Percentiles rank a stretch among this genome's conserved stretches.
These are phyloP conservation scores for Gossypium trilobum DNA, from an alignment of 441 rosid species.

Conservation along the genomic window DNA sequence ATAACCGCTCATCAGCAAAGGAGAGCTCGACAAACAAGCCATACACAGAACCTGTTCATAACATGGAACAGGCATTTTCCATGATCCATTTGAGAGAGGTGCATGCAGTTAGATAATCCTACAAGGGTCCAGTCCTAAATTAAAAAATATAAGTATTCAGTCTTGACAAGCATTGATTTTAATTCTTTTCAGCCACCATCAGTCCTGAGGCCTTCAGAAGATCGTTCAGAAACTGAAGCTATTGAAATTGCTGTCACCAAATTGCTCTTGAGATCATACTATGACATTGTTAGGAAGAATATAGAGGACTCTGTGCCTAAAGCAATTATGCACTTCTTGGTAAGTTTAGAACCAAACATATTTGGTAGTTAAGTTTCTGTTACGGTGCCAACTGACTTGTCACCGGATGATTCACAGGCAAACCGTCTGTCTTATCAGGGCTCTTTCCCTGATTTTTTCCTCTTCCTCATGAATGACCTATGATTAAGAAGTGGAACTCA, in stretches of 20 bases:
- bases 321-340: conserved; percentile 97
- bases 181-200: conserved; percentile 62
- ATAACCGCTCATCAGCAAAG: conserved; percentile 45
- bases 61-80: conserved; percentile 45
- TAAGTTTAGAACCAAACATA: conserved; percentile 21
- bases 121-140: not conserved
- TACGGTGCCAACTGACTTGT: too few species aligned
- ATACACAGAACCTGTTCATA: conserved; percentile 38
- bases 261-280: conserved; percentile 72
- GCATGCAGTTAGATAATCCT: conserved; percentile 12
- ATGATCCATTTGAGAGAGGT: conserved; percentile 83
- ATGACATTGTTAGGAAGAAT: conserved; percentile 87
- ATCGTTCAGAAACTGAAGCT: conserved; percentile 65
- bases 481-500: too few species aligned
- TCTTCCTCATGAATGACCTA: too few species aligned
- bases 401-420: too few species aligned
- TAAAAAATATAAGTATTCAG: not conserved
- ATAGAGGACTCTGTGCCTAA: conserved; percentile 78
- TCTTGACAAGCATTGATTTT: conserved; percentile 6
- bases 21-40: conserved; percentile 42
- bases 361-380: not conserved
- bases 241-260: conserved; percentile 72
- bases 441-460: too few species aligned
- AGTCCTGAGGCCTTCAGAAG: conserved; percentile 65
- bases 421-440: too few species aligned